phyloP scores from a whole-genome alignment of 2,329 filamentous ascomycete genomes.

The Thielaviopsis punctulata region DNA sequence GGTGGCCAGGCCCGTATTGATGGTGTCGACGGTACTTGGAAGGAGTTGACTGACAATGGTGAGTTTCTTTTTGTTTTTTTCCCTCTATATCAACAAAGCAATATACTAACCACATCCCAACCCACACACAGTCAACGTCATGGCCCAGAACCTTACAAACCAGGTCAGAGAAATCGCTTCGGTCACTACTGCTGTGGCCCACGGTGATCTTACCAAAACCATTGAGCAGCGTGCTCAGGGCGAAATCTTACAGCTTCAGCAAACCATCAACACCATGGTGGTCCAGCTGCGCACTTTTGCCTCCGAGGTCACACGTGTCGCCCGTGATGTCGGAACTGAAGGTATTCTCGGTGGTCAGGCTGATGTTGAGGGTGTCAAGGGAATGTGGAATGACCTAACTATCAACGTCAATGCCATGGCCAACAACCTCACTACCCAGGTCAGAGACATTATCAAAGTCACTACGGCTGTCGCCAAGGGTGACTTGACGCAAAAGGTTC shows the following conservation, averaged over 20 bases:
- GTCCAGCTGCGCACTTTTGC: slow-evolving; percentile 71
- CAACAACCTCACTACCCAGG: slow-evolving; percentile 71
- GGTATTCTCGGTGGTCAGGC: slow-evolving; percentile 70
- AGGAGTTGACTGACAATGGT: slow-evolving; percentile 82
- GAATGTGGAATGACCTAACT: slow-evolving; percentile 78
- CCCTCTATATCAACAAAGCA: not conserved
- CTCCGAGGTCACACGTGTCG: slow-evolving; percentile 67
- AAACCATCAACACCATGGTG: slow-evolving; percentile 82
- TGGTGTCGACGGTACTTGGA: slow-evolving; percentile 93
- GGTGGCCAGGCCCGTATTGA: slow-evolving; percentile 88
- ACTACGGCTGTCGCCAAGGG: slow-evolving; percentile 60
- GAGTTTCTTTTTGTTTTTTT: slow-evolving; percentile 14
- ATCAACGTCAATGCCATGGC: slow-evolving; percentile 82
- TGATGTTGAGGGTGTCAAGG: slow-evolving; percentile 67
- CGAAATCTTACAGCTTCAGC: slow-evolving; percentile 67
- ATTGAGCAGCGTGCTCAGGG: slow-evolving; percentile 66
- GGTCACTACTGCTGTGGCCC: slow-evolving; percentile 67
- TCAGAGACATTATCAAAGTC: slow-evolving; percentile 83
- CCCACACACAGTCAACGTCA: slow-evolving; percentile 47
- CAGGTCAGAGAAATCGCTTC: slow-evolving; percentile 76
- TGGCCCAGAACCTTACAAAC: slow-evolving; percentile 68
- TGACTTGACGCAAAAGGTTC: slow-evolving; percentile 91
- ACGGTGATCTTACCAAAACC: slow-evolving; percentile 70
- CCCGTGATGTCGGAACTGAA: slow-evolving; percentile 69
- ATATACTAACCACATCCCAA: not conserved